These are phyloP conservation scores for Ophioceras dolichostomum DNA, from an alignment of 2,329 filamentous ascomycete species.

Conservation along the genomic window DNA sequence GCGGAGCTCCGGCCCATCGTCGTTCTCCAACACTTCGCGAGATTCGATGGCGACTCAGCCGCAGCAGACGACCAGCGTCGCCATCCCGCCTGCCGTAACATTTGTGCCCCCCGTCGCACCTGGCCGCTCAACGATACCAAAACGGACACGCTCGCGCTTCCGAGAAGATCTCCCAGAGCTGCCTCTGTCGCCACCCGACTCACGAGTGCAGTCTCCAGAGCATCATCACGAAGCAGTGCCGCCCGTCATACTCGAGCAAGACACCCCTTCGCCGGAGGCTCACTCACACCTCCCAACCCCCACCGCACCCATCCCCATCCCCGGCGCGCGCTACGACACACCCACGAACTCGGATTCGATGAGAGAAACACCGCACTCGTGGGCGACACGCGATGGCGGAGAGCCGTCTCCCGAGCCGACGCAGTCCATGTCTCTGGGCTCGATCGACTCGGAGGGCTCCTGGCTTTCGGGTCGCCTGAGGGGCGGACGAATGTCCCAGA, in stretches of 20 bases:
- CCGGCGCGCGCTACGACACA: constrained; percentile 26
- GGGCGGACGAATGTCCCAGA: constrained; percentile 24
- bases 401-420: constrained; percentile 45
- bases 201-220: constrained; percentile 68
- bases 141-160: constrained; percentile 81
- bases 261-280: constrained; percentile 8
- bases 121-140: constrained; percentile 40
- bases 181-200: constrained; percentile 74
- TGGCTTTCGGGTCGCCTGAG: constrained; percentile 73
- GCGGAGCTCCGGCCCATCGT: constrained; percentile 49
- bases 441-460: constrained; percentile 88
- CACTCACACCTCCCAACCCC: not conserved
- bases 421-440: constrained; percentile 78
- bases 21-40: constrained; percentile 85
- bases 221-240: constrained; percentile 30
- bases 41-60: constrained; percentile 61
- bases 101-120: constrained; percentile 7
- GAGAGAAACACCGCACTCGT: constrained; percentile 29
- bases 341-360: constrained; percentile 25
- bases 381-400: constrained; percentile 22
- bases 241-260: constrained; percentile 12
- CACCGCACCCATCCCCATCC: constrained; percentile 8
- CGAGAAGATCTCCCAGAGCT: constrained; percentile 83
- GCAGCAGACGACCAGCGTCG: constrained; percentile 28
- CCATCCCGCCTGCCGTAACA: constrained; percentile 18